Evolutionary conservation across 768 basidiomycete species (phyloP), one percentile per base, ranked within the genome.

Genomic region (Lentinula detonsa): DNA sequence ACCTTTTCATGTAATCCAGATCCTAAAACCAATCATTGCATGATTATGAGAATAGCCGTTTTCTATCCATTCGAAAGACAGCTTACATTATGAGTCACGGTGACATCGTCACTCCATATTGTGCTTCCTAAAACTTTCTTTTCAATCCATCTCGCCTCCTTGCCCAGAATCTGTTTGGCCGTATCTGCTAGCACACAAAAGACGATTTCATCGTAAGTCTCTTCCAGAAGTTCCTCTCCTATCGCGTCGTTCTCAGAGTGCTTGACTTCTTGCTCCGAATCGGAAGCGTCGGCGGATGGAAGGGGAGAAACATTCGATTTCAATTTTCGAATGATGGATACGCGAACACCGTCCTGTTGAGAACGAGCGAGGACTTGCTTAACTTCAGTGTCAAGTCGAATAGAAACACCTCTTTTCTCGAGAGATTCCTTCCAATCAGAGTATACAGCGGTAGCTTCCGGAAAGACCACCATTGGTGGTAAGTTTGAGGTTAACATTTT

Each of bases 41-140:
- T 23, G 3, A 23, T 35, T 23, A n/a, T 5, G 23, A 31, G 23
- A 16, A 31, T 31, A 18, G 33, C 2, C 15, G 13, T 5, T 21
- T 9, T 11, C 6, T 7, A 18, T 18, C 15, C 15, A 7, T 6
- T 28, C n/a, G 35, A 39, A 39, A 54, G 16, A 35, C 37, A 33
- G 23, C 61, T 57, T 23, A 62, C 61, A 39, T 49, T 58, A n/a
- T 62, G 61, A 5, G 61, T 62, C 6, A 62, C 62, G 42, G 62
- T 59, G 16, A 62, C 62, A 62, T 62, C 62, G 51, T 62, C 62
- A 33, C 57, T 62, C 62, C 62, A 62, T 59, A 51, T 62, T 6
- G 49, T 59, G 11, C 21, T 33, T 50, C 57, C 62, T 13, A 62
- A 46, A 40, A 62, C 62, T 23, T 58, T 59, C 52, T 53, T 59